Evolutionary conservation across 306 rosid species (phyloP), one percentile per base, ranked within the genome.

Genomic region (Heteromeles arbutifolia): DNA sequence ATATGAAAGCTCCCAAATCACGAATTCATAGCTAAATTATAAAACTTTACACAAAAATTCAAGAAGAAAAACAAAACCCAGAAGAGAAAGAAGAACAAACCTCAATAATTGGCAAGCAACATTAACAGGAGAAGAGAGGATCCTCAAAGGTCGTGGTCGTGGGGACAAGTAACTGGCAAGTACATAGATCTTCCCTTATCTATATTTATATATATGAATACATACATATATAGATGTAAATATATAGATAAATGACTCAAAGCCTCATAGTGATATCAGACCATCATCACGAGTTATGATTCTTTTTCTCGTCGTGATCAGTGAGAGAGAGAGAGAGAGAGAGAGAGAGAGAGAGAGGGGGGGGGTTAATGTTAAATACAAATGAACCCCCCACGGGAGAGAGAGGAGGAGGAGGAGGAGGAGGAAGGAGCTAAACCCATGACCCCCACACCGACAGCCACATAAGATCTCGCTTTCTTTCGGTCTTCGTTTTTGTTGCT

Each of bases 41-140:
- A 54, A 9, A 10, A 7, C 65, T 41, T 21, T 41, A 25, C 8
- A 69, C 66, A 28, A 62, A 62, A 13, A 10, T 53, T 22, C 13
- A 76, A 64, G 14, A 56, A 73, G 13, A 59, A 43, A 4, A 61
- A 74, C 29, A 48, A 3, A 61, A 59, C 39, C 28, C 66, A 63
- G 53, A 71, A 56, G 19, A 62, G 59, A 79, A 41, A 67, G 8
- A 66, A 52, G 44, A 53, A 14, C 81, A 41, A 77, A 76, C 81
- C 80, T 70, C 77, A 80, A 54, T 54, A 75, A 64, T 71, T 69
- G 68, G 41, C 24, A 22, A 66, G 73, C 69, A 76, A 32, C 65
- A 77, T 65, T 58, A 75, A 69, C 8, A 28, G 4, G 45, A 64
- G 43, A 28, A 8, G 45, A 64, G 43, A 28, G 57, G 81, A 81